Evolutionary conservation across 2,329 filamentous ascomycete species (phyloP).

Genomic region (Apiospora malaysiana): DNA sequence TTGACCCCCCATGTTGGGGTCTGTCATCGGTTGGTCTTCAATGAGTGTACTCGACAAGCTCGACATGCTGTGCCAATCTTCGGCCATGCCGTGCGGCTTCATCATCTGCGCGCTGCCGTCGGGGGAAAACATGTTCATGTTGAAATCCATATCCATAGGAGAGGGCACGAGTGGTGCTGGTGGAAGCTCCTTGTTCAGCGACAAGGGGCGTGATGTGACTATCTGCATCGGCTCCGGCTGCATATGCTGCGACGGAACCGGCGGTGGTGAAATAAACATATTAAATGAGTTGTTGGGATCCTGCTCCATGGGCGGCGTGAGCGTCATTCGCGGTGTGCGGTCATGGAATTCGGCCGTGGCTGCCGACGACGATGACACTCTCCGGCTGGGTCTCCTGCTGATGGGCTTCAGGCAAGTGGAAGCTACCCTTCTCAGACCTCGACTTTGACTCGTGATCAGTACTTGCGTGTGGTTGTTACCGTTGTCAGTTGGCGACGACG

Average conservation of each 20-base stretch:
- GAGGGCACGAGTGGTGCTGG: constrained; percentile 27
- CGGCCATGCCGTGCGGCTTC: constrained; percentile 24
- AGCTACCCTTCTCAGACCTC: constrained; percentile 25
- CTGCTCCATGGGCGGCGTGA: constrained; percentile 21
- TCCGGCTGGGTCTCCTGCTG: constrained; percentile 24
- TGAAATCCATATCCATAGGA: constrained; percentile 28
- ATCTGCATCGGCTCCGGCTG: constrained; percentile 26
- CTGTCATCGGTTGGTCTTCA: constrained; percentile 26
- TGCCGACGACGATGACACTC: constrained; percentile 10
- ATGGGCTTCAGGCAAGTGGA: constrained; percentile 27
- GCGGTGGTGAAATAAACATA: constrained; percentile 24
- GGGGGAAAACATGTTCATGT: constrained; percentile 24
- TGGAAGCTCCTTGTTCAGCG: constrained; percentile 28
- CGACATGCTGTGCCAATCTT: constrained; percentile 28
- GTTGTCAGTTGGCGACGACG: constrained; percentile 7
- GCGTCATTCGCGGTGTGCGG: constrained; percentile 21
- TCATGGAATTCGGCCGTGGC: constrained; percentile 26
- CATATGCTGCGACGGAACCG: constrained; percentile 26
- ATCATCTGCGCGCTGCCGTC: constrained; percentile 23
- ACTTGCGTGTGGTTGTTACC: constrained; percentile 22
- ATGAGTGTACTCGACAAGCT: constrained; percentile 24
- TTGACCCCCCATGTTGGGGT: constrained; percentile 20
- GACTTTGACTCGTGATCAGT: constrained; percentile 26
- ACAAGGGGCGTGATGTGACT: constrained; percentile 25
- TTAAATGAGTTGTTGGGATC: constrained; percentile 24